Evolutionary conservation across 2,329 filamentous ascomycete species (phyloP), one percentile per base, ranked within the genome.

Genomic region (Ophiognomonia clavigignenti-juglandacearum): DNA sequence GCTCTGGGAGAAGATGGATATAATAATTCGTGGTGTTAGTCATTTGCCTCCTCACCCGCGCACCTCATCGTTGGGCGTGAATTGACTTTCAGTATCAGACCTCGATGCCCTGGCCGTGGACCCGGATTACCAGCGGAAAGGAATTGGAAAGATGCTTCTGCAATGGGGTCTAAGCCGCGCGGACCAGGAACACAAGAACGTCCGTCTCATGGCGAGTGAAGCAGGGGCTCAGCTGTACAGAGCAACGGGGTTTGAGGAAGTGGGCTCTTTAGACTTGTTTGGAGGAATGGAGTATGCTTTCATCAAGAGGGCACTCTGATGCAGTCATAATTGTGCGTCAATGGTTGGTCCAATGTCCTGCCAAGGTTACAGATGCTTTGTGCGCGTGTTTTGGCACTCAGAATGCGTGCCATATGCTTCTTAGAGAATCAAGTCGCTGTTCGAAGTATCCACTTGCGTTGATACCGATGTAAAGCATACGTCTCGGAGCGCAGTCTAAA

Each of bases 71-170:
- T n/a, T n/a, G n/a, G n/a, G n/a, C n/a, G n/a, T n/a, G n/a, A n/a
- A n/a, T n/a, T n/a, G n/a, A n/a, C n/a, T n/a, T n/a, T n/a, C n/a
- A n/a, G n/a, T n/a, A n/a, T n/a, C n/a, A 52, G 50, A 40, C 9
- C 34, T 52, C 24, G 32, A 40, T 18, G 20, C 22, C 7, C 32
- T 52, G 18, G 35, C 24, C 19, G 46, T 49, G 6, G 39, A 49
- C 22, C 50, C 46, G 20, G 23, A 22, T 14, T 31, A 52, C 24
- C 50, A 49, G n/a, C 50, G 46, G 18, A 41, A 37, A 31, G 50
- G 46, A 2, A 29, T 46, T 4, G 50, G 34, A 13, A 48, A 34
- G 14, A 32, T 43, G 36, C 20, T 52, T 27, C 43, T 47, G 37
- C 23, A 39, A 7, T 50, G 43, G 50, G 50, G 46, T 3, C 32